These are phyloP conservation scores for Echeveria elegans DNA, from an alignment of 164 flowering plant species.

Conservation along the genomic window DNA sequence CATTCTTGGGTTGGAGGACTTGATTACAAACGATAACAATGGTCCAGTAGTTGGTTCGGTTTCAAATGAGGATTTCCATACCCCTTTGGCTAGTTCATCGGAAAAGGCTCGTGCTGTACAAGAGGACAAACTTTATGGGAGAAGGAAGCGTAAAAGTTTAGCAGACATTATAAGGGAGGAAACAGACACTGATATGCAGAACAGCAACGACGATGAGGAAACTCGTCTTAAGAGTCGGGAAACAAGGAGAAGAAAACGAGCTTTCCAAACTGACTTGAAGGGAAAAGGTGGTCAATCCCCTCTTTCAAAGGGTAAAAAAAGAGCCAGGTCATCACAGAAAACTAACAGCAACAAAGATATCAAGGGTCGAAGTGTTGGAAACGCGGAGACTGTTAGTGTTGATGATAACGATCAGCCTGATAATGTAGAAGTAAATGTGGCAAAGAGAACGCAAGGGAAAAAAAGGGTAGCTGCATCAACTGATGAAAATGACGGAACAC, in stretches of 20 bases:
- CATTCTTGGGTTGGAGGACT: constrained; percentile 28
- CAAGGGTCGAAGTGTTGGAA: not conserved
- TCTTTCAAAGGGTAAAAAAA: not conserved
- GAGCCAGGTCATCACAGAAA: not conserved
- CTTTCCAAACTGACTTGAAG: not conserved
- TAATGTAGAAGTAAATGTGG: not conserved
- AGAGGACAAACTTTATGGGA: constrained; percentile 25
- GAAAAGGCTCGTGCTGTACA: constrained; percentile 11
- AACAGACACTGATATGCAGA: too few relatives aligned
- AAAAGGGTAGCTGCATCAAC: not conserved
- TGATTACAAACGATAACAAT: not conserved
- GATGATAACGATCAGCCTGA: not conserved
- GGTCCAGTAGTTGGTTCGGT: constrained; percentile 6
- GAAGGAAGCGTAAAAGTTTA: constrained; percentile 49
- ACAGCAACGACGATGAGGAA: too few relatives aligned
- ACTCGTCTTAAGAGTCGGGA: not conserved
- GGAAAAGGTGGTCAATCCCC: not conserved
- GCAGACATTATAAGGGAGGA: constrained; percentile 26
- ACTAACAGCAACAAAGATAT: not conserved
- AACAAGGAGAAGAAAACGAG: not conserved
- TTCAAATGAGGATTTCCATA: not conserved
- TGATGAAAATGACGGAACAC: constrained; percentile 7
- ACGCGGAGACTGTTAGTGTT: not conserved
- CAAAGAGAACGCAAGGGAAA: not conserved
- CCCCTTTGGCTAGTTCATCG: not conserved